Evolutionary conservation across 2,329 filamentous ascomycete species (phyloP).

Genomic region (Mollisia scopiformis): DNA sequence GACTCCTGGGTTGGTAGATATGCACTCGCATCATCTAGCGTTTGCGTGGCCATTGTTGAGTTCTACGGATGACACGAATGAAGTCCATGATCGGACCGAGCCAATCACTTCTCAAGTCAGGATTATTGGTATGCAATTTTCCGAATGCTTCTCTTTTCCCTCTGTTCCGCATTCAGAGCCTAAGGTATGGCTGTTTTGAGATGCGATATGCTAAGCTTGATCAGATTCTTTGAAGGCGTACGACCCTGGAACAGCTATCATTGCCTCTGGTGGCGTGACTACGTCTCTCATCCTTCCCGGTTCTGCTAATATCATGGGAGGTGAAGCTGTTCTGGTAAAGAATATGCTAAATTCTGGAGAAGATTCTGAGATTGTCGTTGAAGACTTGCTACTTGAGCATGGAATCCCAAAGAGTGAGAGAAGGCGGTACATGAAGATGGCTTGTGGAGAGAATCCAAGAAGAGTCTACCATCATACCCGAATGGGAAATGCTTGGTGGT

Average conservation of each 20-base stretch:
- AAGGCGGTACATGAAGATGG: conserved; percentile 48
- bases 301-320: conserved; percentile 48
- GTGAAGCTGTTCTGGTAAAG: conserved; percentile 47
- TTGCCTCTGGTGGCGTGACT: conserved; percentile 48
- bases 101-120: conserved; percentile 44
- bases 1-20: conserved; percentile 48
- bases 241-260: conserved; percentile 41
- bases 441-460: conserved; percentile 50
- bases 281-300: conserved; percentile 50
- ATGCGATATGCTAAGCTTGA: neutral
- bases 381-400: conserved; percentile 46
- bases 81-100: conserved; percentile 37
- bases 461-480: conserved; percentile 41
- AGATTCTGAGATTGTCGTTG: conserved; percentile 42
- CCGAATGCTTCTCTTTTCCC: neutral
- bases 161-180: no score
- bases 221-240: conserved; percentile 45
- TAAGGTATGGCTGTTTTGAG: neutral
- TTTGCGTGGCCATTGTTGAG: conserved; percentile 38
- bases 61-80: conserved; percentile 42
- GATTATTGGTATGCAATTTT: conserved; percentile 26
- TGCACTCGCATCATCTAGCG: conserved; percentile 48
- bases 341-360: conserved; percentile 41
- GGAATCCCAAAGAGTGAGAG: conserved; percentile 39
- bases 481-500: conserved; percentile 44